phyloP scores from a whole-genome alignment of 352 stramenopile genomes.

The Phytophthora citricola region DNA sequence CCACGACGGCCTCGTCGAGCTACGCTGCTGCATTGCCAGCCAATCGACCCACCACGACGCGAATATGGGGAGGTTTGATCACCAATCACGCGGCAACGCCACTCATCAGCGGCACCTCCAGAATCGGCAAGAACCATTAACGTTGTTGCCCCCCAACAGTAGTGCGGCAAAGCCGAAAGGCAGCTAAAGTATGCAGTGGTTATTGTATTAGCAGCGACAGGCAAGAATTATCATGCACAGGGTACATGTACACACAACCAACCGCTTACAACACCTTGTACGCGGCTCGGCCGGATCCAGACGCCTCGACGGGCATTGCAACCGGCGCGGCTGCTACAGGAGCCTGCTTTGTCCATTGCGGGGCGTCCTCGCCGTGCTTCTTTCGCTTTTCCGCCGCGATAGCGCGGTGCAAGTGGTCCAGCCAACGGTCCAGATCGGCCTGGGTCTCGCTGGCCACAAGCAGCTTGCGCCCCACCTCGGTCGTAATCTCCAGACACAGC shows the following conservation, averaged over 20 bases:
- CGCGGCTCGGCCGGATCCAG: constrained; percentile 5
- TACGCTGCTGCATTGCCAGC: constrained; percentile 1
- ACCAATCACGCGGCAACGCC: constrained; percentile 6
- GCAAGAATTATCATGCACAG: constrained; percentile 8
- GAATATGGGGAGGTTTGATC: constrained; percentile 3
- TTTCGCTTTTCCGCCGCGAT: constrained; percentile 59
- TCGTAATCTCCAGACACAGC: constrained; percentile 82
- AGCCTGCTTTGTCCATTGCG: constrained; percentile 1
- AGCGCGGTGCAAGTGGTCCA: constrained; percentile 62
- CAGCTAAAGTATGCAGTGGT: neutral
- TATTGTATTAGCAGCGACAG: constrained; percentile 6
- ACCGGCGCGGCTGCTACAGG: constrained; percentile 10
- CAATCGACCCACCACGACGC: constrained; percentile 9
- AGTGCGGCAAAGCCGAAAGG: no score
- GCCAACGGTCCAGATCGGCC: constrained; percentile 72
- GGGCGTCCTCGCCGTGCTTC: constrained; percentile 25
- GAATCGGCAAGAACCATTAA: neutral
- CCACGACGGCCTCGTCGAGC: constrained; percentile 1
- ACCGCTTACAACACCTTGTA: constrained; percentile 42
- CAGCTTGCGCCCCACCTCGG: constrained; percentile 75
- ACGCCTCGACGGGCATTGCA: constrained; percentile 11
- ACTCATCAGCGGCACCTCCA: constrained; percentile 8
- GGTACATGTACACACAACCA: neutral
- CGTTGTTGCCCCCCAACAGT: no score
- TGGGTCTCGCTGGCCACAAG: constrained; percentile 75